Evolutionary conservation across 495 filamentous ascomycete species (phyloP).

Genomic region (Podospora pseudocomata): DNA sequence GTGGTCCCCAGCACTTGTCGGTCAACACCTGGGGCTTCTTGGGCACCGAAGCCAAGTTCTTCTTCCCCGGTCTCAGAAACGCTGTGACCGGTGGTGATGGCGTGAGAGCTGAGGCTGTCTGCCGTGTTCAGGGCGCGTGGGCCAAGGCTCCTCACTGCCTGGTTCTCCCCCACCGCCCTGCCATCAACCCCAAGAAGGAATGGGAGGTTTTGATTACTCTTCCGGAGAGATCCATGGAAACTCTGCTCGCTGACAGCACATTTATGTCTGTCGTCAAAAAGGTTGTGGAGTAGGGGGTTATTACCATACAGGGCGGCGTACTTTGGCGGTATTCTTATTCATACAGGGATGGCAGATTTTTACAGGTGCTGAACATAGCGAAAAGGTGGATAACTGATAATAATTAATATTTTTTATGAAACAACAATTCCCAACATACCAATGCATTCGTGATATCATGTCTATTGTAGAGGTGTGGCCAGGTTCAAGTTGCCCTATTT

Average conservation of each 20-base stretch:
- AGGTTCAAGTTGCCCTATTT: too few relatives aligned
- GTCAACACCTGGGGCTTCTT: neutral
- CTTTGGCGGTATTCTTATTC: too few relatives aligned
- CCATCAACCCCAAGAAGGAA: neutral
- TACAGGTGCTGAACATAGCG: too few relatives aligned
- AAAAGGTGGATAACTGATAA: too few relatives aligned
- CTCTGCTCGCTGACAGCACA: neutral
- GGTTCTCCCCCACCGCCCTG: neutral
- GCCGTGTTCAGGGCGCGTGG: neutral
- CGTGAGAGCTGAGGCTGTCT: neutral
- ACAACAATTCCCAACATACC: too few relatives aligned
- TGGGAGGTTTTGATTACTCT: neutral
- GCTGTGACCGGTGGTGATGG: neutral
- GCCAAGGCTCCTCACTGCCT: neutral
- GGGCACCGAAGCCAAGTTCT: neutral
- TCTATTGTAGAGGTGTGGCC: too few relatives aligned
- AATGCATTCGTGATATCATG: too few relatives aligned
- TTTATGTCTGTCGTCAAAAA: neutral
- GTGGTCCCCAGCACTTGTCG: neutral
- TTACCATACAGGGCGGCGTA: too few relatives aligned
- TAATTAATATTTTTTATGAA: too few relatives aligned
- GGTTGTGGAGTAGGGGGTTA: neutral
- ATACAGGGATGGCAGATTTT: too few relatives aligned
- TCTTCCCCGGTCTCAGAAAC: neutral
- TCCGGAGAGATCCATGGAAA: neutral